Conservation (phyloP, 495 filamentous ascomycete species). For the Penicillium parvum region DNA sequence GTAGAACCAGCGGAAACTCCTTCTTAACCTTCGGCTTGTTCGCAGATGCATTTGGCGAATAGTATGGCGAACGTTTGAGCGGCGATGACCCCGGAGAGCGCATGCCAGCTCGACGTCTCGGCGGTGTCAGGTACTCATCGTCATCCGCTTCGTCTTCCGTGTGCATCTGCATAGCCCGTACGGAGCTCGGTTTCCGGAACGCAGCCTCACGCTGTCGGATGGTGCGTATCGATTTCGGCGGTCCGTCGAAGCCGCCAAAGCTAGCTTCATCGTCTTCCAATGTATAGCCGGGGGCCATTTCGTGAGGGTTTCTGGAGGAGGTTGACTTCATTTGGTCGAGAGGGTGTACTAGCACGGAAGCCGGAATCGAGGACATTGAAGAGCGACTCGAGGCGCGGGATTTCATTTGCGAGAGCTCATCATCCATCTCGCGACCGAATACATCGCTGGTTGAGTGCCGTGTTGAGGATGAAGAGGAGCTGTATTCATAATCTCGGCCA, state of each 20-base stretch:
- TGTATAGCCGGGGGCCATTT: constrained; percentile 19
- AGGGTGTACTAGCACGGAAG: constrained; percentile 33
- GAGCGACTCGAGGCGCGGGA: constrained; percentile 42
- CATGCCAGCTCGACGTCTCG: constrained; percentile 30
- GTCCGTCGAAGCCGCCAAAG: constrained; percentile 19
- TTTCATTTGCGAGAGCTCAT: constrained; percentile 26
- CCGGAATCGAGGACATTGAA: constrained; percentile 41
- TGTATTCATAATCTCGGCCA: constrained; percentile 31
- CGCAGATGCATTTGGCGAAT: constrained; percentile 42
- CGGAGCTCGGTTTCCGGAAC: constrained; percentile 69
- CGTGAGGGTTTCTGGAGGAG: constrained; percentile 9
- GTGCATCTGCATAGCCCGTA: constrained; percentile 74
- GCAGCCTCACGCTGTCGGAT: constrained; percentile 40
- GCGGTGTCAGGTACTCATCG: constrained; percentile 35
- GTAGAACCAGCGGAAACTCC: constrained; percentile 72
- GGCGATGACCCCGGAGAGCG: constrained; percentile 35
- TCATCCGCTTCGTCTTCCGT: constrained; percentile 45
- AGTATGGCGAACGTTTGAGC: constrained; percentile 36
- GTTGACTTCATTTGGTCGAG: constrained; percentile 21
- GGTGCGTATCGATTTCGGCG: constrained; percentile 18
- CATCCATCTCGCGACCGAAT: constrained; percentile 27
- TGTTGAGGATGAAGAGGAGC: constrained; percentile 36
- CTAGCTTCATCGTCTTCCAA: constrained; percentile 24
- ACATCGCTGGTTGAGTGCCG: constrained; percentile 31
- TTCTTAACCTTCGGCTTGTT: constrained; percentile 55